phyloP scores from a whole-genome alignment of 163 green algal genomes.

The Scenedesmus sp. region DNA sequence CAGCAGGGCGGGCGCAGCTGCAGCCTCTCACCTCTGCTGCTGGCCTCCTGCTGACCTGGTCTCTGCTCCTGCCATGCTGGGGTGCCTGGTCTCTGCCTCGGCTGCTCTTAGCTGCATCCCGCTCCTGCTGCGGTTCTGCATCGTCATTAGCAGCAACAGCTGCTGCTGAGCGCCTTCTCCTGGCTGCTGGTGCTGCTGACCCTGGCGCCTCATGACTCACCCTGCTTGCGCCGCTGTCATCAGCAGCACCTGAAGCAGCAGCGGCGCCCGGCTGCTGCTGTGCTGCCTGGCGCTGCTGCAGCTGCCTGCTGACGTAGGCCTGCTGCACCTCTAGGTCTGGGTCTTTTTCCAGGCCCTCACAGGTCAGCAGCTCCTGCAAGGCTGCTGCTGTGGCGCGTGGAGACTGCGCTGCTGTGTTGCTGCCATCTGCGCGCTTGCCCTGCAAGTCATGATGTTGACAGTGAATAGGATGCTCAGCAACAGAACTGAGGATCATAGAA shows the following conservation, averaged over 20 bases:
- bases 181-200: slow-evolving; percentile 9
- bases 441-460: background rate
- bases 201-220: background rate
- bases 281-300: slow-evolving; percentile 9
- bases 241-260: background rate
- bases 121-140: slow-evolving; percentile 15
- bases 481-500: background rate
- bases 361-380: slow-evolving; percentile 33
- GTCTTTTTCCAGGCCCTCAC: slow-evolving; percentile 30
- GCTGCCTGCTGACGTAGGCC: background rate
- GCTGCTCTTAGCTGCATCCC: background rate
- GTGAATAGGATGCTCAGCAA: too few relatives aligned
- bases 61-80: slow-evolving; percentile 8
- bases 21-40: slow-evolving; percentile 2
- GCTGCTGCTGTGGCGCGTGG: slow-evolving; percentile 8
- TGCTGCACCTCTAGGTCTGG: slow-evolving; percentile 32
- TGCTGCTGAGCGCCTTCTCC: background rate
- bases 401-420: slow-evolving; percentile 1
- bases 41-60: slow-evolving; percentile 9
- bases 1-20: background rate
- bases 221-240: background rate
- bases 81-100: background rate
- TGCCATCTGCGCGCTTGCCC: slow-evolving; percentile 31
- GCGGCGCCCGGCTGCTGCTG: background rate
- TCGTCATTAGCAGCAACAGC: background rate